phyloP scores from a whole-genome alignment of 495 filamentous ascomycete species.

The Cryomyces antarcticus region DNA sequence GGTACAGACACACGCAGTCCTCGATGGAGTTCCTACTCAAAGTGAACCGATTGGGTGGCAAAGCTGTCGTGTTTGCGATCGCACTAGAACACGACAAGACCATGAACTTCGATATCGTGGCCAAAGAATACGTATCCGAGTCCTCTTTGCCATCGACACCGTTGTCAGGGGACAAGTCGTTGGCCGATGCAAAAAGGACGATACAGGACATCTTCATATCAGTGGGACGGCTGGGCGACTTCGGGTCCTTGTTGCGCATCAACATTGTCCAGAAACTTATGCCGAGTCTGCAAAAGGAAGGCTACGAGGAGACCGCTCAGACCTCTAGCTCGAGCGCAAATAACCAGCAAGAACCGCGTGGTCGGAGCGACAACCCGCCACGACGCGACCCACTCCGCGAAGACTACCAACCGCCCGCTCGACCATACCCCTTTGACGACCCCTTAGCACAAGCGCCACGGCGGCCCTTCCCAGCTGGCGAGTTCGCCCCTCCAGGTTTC shows the following conservation, averaged over 20 bases:
- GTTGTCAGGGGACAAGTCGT: conserved; percentile 2
- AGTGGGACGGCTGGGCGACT: conserved; percentile 39
- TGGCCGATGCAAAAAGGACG: conserved; percentile 16
- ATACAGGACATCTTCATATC: conserved; percentile 60
- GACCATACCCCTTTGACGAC: conserved; percentile 45
- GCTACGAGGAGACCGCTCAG: conserved; percentile 37
- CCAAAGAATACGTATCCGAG: conserved; percentile 55
- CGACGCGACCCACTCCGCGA: conserved; percentile 31
- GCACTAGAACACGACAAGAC: conserved; percentile 66
- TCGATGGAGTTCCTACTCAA: conserved; percentile 70
- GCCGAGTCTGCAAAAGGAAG: conserved; percentile 52
- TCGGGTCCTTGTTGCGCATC: conserved; percentile 46
- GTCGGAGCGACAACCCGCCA: conserved; percentile 12
- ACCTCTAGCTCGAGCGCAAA: conserved; percentile 13
- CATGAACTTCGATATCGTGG: conserved; percentile 48
- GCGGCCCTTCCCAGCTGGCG: conserved; percentile 55
- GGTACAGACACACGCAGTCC: conserved; percentile 79
- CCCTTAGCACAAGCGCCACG: conserved; percentile 41
- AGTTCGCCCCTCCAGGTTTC: conserved; percentile 73
- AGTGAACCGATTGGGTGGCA: conserved; percentile 60
- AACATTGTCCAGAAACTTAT: conserved; percentile 65
- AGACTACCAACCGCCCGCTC: conserved; percentile 32
- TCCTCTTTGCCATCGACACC: conserved; percentile 34
- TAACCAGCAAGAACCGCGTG: conserved; percentile 2
- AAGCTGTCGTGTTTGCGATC: conserved; percentile 63